Evolutionary conservation across 257 asterid species (phyloP), one percentile per base, ranked within the genome.

Genomic region (Gentiana dahurica): DNA sequence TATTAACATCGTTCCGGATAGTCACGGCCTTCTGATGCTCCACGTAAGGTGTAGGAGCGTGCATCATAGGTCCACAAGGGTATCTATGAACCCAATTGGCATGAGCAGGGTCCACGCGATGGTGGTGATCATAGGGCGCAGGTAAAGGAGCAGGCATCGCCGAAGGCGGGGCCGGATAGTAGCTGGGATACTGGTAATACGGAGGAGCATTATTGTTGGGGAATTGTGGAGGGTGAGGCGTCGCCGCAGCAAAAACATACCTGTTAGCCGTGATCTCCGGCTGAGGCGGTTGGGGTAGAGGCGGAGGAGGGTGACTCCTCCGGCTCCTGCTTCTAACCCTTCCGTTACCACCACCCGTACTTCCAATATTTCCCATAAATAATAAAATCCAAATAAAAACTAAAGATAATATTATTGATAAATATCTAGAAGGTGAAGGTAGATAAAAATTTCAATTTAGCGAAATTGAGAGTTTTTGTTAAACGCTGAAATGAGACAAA

Each of bases 221-320:
- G 75, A 80, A 85, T 49, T 84, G 95, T 4, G 89, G 79, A 12
- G 95, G 99, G 60, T 78, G 88, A 3, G 99, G 99, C 9, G 99
- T 88, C 44, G 97, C 99, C 45, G 99, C 99, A 2, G 99, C 99
- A 56, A 88, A 92, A 1, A 92, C 96, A 71, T 88, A 92, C 1
- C 93, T 85, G 69, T 83, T 88, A 8, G 93, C 75, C 12, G 84
- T 71, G 67, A 78, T 72, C 74, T 81, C 94, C 7, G 90, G 85
- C 57, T 81, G 98, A 6, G 89, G 86, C 0, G 78, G 77, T 74
- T 75, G 95, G 1, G 81, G 73, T 1, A 84, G 87, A 0, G 94
- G 89, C 12, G 96, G 79, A 0, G 90, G 83, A 5, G 95, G 97
- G 75, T 79, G 89, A 79, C 69, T 73, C 72, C 89, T 81, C 39